Conservation (phyloP, 129 eudicot genomes). For the Pulicaria dysenterica region DNA sequence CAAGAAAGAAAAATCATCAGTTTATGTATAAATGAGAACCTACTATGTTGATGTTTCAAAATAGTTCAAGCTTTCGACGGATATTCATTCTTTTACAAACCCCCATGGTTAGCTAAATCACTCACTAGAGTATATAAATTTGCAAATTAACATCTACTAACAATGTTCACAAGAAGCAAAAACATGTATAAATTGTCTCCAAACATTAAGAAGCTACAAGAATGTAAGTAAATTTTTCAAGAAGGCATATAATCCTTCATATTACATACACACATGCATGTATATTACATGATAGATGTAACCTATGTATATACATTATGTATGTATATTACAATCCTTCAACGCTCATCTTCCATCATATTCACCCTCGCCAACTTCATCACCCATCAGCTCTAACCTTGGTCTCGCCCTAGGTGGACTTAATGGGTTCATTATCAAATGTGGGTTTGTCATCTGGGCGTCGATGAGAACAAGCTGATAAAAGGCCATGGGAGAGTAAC, state of each 20-base stretch:
- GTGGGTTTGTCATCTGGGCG: conserved; percentile 31
- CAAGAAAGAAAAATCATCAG: not conserved
- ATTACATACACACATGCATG: conserved; percentile 21
- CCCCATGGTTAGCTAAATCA: no score
- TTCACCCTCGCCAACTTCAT: conserved; percentile 17
- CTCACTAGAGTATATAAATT: not conserved
- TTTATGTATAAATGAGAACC: not conserved
- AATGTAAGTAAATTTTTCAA: conserved; percentile 7
- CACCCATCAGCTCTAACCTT: conserved; percentile 32
- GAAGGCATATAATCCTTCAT: conserved; percentile 15
- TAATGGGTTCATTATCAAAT: conserved; percentile 21
- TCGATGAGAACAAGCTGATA: conserved; percentile 56
- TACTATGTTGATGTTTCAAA: not conserved
- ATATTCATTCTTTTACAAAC: not conserved
- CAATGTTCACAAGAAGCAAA: not conserved
- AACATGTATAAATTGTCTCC: not conserved
- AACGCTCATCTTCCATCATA: conserved; percentile 27
- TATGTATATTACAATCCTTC: no score
- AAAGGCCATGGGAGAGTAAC: conserved; percentile 68
- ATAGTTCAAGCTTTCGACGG: not conserved
- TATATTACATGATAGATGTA: not conserved
- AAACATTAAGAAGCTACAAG: conserved; percentile 11
- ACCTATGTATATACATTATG: no score
- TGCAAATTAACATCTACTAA: not conserved
- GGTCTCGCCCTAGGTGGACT: conserved; percentile 29